Conservation (phyloP, 1,284 basidiomycete genomes). For the Moesziomyces sp. region DNA sequence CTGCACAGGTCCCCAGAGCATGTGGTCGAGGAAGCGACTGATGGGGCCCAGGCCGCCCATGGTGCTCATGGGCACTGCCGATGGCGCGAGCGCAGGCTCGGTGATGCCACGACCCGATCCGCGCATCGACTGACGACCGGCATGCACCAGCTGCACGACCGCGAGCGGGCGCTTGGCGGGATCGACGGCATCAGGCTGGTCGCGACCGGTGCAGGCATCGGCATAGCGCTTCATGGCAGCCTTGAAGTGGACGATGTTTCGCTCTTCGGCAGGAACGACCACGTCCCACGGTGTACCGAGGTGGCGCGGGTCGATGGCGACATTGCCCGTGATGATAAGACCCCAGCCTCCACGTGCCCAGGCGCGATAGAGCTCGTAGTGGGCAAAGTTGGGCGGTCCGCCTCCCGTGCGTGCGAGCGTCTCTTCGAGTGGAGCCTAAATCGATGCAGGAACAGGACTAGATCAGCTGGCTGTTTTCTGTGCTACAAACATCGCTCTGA, state of each 20-base stretch:
- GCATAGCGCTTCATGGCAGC: constrained; percentile 55
- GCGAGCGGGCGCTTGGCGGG: constrained; percentile 63
- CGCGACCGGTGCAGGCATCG: constrained; percentile 48
- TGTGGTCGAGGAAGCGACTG: constrained; percentile 69
- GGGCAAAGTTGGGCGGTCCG: constrained; percentile 67
- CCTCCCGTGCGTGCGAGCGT: constrained; percentile 57
- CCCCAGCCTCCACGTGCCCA: constrained; percentile 87
- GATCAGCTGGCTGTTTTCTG: neutral
- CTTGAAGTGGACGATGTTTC: constrained; percentile 67
- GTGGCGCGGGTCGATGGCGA: constrained; percentile 79
- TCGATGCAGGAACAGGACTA: neutral
- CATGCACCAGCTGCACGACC: constrained; percentile 84
- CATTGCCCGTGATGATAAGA: constrained; percentile 87
- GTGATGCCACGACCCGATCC: constrained; percentile 76
- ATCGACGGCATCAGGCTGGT: constrained; percentile 61
- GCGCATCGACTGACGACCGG: constrained; percentile 84
- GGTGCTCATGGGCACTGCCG: constrained; percentile 74
- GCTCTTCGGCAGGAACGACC: constrained; percentile 71
- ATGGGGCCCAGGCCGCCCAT: constrained; percentile 33
- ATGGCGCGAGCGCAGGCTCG: constrained; percentile 78
- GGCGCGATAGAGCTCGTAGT: constrained; percentile 77
- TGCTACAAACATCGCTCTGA: no score
- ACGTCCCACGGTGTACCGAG: constrained; percentile 85
- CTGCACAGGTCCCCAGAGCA: constrained; percentile 55
- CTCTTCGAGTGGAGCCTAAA: constrained; percentile 62